Base-by-base conservation (phyloP, 805 yeast genomes). In the Starmera dryadoides region DNA sequence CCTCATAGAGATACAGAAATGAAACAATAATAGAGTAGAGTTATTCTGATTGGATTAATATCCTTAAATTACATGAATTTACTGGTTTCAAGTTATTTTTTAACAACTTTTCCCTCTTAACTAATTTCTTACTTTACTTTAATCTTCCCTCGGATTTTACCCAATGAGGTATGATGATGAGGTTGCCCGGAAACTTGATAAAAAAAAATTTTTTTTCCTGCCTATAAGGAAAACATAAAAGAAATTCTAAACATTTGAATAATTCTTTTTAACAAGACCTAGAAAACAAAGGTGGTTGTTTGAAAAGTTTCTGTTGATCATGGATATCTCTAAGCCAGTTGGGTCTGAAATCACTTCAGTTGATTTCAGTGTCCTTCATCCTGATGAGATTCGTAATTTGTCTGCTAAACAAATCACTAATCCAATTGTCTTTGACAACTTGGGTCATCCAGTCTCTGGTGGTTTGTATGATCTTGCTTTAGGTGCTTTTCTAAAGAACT, bases 311-410 rank as follows among this genome's bases (percentile, higher is more conserved):
- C 28, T 25, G 28, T 25, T 25, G 32, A 30, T n/a, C 33, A 93
- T 93, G 99, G 97, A 93, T 74, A 87, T 94, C 62, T 80, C 97
- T 32, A 85, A 83, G 59, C 98, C 98, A 36, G 91, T 88, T 37
- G 98, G 98, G 45, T 83, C 98, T 33, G 94, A 86, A 65, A 86
- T 93, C 61, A 69, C 77, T 33, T 81, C 94, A 51, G 96, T 93
- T 48, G 97, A 91, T 66, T 94, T 93, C 64, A 84, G 93, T 37
- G 81, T 89, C 51, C 69, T 89, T 48, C 69, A 87, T 26, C 71
- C 91, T 14, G 79, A 78, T 39, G 98, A 94, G 55, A 81, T 93
- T 56, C 75, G 91, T 52, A 74, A 77, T 53, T 69, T 91, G 31
- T 87, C 97, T 25, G 98, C 95, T 38, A 91, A 89, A 61, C 98